These are phyloP conservation scores for Saturnispora sanitii DNA, from an alignment of 805 yeast species.

Conservation along the genomic window DNA sequence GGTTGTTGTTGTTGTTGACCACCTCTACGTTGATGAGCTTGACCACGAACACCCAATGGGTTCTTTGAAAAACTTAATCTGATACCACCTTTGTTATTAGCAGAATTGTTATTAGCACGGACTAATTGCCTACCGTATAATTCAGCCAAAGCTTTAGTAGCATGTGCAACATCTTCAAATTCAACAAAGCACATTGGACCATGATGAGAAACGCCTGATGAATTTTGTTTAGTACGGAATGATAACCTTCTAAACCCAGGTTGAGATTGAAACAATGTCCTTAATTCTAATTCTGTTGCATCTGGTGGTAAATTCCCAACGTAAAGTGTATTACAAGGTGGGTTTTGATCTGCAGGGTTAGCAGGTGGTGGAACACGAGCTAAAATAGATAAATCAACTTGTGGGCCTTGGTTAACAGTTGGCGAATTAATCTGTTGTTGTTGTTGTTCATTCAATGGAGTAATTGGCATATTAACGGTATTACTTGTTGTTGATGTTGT, in stretches of 20 bases:
- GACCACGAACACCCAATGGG: constrained; percentile 92
- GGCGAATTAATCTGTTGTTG: constrained; percentile 6
- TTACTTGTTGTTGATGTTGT: constrained; percentile 8
- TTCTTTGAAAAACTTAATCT: constrained; percentile 90
- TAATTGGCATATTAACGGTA: constrained; percentile 7
- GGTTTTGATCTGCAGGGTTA: constrained; percentile 97
- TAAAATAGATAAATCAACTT: constrained; percentile 40
- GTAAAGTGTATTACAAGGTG: constrained; percentile 94
- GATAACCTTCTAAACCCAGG: constrained; percentile 88
- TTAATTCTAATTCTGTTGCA: constrained; percentile 86
- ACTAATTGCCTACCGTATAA: constrained; percentile 88
- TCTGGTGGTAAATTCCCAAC: constrained; percentile 97
- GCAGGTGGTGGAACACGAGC: constrained; percentile 87
- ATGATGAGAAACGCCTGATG: constrained; percentile 39
- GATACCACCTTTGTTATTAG: constrained; percentile 72
- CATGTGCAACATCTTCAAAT: constrained; percentile 90
- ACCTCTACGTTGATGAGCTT: constrained; percentile 25
- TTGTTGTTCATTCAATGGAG: constrained; percentile 2
- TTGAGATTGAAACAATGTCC: constrained; percentile 78
- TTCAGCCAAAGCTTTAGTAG: constrained; percentile 89
- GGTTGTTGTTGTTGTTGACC: constrained; percentile 8
- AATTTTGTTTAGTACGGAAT: constrained; percentile 62
- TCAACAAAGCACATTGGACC: constrained; percentile 99
- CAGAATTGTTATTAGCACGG: constrained; percentile 45
- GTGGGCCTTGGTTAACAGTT: constrained; percentile 11